Evolutionary conservation across 805 yeast species (phyloP).

Genomic region (Isabelozyma pseudorhagii): DNA sequence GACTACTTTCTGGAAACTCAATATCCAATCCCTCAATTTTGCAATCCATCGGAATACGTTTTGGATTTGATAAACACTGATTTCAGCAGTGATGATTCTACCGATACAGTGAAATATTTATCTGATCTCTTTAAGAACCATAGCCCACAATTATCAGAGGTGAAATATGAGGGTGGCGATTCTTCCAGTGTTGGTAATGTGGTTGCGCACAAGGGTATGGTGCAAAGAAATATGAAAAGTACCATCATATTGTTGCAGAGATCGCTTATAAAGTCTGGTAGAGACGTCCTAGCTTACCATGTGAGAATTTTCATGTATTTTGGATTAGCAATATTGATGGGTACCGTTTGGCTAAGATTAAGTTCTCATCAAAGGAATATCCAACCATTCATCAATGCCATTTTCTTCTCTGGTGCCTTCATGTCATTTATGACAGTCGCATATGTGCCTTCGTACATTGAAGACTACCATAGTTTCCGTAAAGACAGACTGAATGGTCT

Average conservation of each 20-base stretch:
- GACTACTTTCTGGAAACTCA: slow-evolving; percentile 17
- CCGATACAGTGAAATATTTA: background rate
- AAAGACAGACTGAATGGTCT: slow-evolving; percentile 35
- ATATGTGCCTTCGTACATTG: slow-evolving; percentile 37
- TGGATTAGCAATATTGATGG: slow-evolving; percentile 40
- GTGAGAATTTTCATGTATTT: slow-evolving; percentile 36
- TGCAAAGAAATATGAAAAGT: slow-evolving; percentile 3
- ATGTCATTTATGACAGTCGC: slow-evolving; percentile 46
- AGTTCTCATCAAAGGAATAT: slow-evolving; percentile 25
- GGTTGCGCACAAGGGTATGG: background rate
- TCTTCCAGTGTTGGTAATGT: background rate
- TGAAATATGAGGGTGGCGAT: background rate
- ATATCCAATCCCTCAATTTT: slow-evolving; percentile 12
- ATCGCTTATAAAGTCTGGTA: slow-evolving; percentile 25
- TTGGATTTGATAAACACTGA: slow-evolving; percentile 28
- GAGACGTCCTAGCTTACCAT: slow-evolving; percentile 35
- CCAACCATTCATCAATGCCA: slow-evolving; percentile 33
- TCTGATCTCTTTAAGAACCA: background rate
- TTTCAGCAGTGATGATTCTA: slow-evolving; percentile 7
- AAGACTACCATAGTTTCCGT: slow-evolving; percentile 25
- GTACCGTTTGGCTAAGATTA: slow-evolving; percentile 27
- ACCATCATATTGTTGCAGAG: slow-evolving; percentile 19
- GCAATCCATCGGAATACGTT: slow-evolving; percentile 25
- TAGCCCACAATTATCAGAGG: background rate
- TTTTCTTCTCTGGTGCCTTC: slow-evolving; percentile 43